phyloP scores from a whole-genome alignment of 352 stramenopile species.

The Globisporangium apiculatum region DNA sequence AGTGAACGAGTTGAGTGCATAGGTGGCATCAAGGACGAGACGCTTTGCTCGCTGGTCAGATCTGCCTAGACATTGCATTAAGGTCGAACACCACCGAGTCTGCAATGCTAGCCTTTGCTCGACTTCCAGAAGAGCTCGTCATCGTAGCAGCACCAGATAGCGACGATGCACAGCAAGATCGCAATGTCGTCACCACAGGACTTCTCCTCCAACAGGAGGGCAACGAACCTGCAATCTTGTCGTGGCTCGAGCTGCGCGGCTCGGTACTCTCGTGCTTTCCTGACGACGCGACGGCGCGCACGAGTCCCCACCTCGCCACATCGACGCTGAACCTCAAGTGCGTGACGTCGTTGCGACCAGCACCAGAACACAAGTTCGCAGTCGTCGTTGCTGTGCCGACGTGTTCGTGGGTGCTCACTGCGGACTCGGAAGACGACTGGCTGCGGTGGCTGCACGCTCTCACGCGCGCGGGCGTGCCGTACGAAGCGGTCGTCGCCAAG shows the following conservation, averaged over 20 bases:
- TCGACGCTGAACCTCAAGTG: background rate
- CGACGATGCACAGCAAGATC: background rate
- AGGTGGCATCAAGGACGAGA: no score
- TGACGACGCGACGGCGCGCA: background rate
- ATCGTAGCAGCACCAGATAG: background rate
- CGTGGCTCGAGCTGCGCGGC: background rate
- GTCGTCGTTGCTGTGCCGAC: background rate
- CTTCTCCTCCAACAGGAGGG: background rate
- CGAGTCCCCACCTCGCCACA: background rate
- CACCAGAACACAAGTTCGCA: background rate
- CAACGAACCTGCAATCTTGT: no score
- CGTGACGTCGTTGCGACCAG: background rate
- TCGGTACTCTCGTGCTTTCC: background rate
- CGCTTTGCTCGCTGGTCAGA: no score
- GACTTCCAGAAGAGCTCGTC: background rate
- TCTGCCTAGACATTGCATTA: no score
- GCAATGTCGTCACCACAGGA: background rate
- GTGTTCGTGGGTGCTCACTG: background rate
- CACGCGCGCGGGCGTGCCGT: background rate
- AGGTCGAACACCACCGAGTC: no score
- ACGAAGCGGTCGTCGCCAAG: background rate
- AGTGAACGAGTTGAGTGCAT: no score
- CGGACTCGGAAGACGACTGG: background rate
- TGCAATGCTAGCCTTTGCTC: background rate
- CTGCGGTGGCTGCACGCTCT: background rate